phyloP scores from a whole-genome alignment of 768 basidiomycete species.

The Pleurotus salmoneostramineus region DNA sequence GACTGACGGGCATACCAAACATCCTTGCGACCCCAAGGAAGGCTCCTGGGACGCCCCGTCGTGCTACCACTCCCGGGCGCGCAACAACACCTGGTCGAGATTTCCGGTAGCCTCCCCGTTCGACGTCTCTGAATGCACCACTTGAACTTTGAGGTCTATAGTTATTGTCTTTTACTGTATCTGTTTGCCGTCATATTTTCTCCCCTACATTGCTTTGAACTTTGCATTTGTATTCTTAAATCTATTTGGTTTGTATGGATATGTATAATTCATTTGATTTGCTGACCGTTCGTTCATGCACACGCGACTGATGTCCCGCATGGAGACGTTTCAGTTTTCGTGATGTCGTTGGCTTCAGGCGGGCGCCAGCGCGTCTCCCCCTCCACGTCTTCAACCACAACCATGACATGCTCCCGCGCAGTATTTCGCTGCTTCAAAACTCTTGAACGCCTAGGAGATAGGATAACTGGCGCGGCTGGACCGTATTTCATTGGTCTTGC shows the following conservation, averaged over 20 bases:
- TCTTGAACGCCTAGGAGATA: slow-evolving; percentile 73
- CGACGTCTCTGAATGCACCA: no score
- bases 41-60: slow-evolving; percentile 63
- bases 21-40: slow-evolving; percentile 60
- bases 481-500: slow-evolving; percentile 89
- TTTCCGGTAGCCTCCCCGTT: background rate
- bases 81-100: slow-evolving; percentile 17
- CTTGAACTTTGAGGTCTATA: no score
- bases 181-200: background rate
- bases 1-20: slow-evolving; percentile 48
- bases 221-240: slow-evolving; percentile 3
- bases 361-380: no score
- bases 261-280: background rate
- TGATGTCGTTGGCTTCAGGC: background rate
- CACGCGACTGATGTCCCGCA: background rate
- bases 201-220: background rate
- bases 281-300: background rate
- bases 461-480: slow-evolving; percentile 85
- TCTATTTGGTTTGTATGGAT: background rate
- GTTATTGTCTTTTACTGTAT: background rate
- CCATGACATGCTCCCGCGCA: slow-evolving; percentile 39
- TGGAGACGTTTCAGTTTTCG: background rate
- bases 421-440: slow-evolving; percentile 53
- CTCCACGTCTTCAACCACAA: slow-evolving; percentile 3
- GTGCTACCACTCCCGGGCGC: slow-evolving; percentile 43